These are phyloP conservation scores for Elymus sibiricus DNA, from an alignment of 176 grass and related monocot genomes.

Conservation along the genomic window DNA sequence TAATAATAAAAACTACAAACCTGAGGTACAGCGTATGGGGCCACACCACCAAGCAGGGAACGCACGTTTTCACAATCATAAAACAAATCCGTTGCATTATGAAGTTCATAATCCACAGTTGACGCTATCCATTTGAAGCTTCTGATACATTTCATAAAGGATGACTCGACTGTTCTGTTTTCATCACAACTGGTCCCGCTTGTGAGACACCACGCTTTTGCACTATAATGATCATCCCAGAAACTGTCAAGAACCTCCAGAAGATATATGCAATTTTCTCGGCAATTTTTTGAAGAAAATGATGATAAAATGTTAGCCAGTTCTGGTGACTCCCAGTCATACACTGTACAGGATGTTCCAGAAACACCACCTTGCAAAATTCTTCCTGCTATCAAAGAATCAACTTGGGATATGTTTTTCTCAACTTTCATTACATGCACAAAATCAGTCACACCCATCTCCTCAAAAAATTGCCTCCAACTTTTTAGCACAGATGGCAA, in stretches of 20 bases:
- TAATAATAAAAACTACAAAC: slow-evolving; percentile 48
- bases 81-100: slow-evolving; percentile 68
- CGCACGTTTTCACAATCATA: slow-evolving; percentile 60
- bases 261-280: slow-evolving; percentile 77
- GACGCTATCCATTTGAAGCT: slow-evolving; percentile 87
- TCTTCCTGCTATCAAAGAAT: slow-evolving; percentile 20
- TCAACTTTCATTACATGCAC: slow-evolving; percentile 65
- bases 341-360: slow-evolving; percentile 32
- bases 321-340: slow-evolving; percentile 94
- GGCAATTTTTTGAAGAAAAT: slow-evolving; percentile 66
- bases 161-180: slow-evolving; percentile 50
- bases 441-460: slow-evolving; percentile 89
- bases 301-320: slow-evolving; percentile 59
- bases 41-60: slow-evolving; percentile 70
- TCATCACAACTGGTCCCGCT: slow-evolving; percentile 27
- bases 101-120: slow-evolving; percentile 67
- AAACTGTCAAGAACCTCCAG: slow-evolving; percentile 81
- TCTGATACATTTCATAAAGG: slow-evolving; percentile 70
- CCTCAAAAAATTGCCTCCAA: slow-evolving; percentile 85
- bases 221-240: slow-evolving; percentile 86
- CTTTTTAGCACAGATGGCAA: slow-evolving; percentile 36
- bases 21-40: slow-evolving; percentile 82
- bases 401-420: slow-evolving; percentile 32
- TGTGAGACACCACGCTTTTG: slow-evolving; percentile 36
- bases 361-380: slow-evolving; percentile 24